Conservation (phyloP, 345 rosid genomes). For the Triadica sebifera region DNA sequence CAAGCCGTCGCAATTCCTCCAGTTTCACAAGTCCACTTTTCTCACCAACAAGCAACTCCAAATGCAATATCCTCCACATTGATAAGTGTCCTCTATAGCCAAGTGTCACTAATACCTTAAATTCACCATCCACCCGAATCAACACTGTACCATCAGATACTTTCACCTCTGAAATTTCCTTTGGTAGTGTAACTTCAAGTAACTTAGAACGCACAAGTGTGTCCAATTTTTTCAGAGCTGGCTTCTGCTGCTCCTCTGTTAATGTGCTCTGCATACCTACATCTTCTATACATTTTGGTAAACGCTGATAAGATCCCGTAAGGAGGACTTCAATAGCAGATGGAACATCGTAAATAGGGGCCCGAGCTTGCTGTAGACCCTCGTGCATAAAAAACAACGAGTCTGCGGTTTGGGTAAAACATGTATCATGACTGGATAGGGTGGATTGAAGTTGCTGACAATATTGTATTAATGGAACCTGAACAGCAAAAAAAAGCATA, state of each 20-base stretch:
- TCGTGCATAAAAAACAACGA: slow-evolving; percentile 96
- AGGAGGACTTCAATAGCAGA: slow-evolving; percentile 88
- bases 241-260: slow-evolving; percentile 75
- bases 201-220: slow-evolving; percentile 81
- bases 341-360: slow-evolving; percentile 96
- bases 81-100: slow-evolving; percentile 95
- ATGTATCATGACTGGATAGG: slow-evolving; percentile 80
- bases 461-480: slow-evolving; percentile 88
- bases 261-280: slow-evolving; percentile 73
- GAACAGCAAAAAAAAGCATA: slow-evolving; percentile 30
- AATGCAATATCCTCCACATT: slow-evolving; percentile 96
- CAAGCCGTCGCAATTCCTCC: slow-evolving; percentile 70
- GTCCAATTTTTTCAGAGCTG: slow-evolving; percentile 85
- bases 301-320: slow-evolving; percentile 80
- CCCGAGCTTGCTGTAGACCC: slow-evolving; percentile 95
- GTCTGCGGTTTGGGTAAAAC: slow-evolving; percentile 94
- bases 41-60: slow-evolving; percentile 98
- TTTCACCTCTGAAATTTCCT: slow-evolving; percentile 81
- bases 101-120: slow-evolving; percentile 92
- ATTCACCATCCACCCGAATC: slow-evolving; percentile 79
- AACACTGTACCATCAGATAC: slow-evolving; percentile 79
- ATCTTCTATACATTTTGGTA: slow-evolving; percentile 91
- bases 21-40: slow-evolving; percentile 67
- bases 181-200: slow-evolving; percentile 80
- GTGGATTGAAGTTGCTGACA: slow-evolving; percentile 84